Evolutionary conservation across 2,329 filamentous ascomycete genomes (phyloP), one percentile per base, ranked within the genome.

Genomic region (Paecilomyces variotii): DNA sequence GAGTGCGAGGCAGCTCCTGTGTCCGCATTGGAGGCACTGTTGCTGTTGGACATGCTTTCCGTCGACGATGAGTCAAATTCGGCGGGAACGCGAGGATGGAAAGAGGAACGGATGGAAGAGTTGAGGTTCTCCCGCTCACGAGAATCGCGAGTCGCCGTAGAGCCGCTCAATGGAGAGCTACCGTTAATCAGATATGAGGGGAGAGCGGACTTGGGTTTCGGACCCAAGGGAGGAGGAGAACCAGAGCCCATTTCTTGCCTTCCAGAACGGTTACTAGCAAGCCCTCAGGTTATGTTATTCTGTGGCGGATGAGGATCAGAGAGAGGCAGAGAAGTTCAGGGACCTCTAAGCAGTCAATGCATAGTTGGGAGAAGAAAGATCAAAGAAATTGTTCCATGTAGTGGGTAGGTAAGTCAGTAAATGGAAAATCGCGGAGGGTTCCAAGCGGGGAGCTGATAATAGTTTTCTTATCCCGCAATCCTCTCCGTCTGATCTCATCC

Each of bases 101-200:
- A 84, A 12, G 83, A 85, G 5, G 79, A 79, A 63, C 81, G 74
- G 60, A 87, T 87, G 26, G 84, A 82, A 19, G 82, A 78, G 64
- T 80, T 82, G 57, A 86, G 77, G 58, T 74, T 81, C 56, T 86
- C 82, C 32, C 83, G 75, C 66, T 86, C 84, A 64, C 79, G 76
- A 51, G 76, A 76, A 67, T 80, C 84, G 59, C 80, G 76, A 39
- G 74, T 74, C 60, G 78, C 74, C 14, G 76, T 75, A 10, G 77
- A 73, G 19, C 77, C 72, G 53, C 82, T 76, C 34, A 84, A 77
- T 53, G 82, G 79, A 56, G 77, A 80, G 59, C 76, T 74, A 56
- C 82, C 83, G 68, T 86, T 85, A 54, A 81, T 65, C 59, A 86
- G 73, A 70, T 85, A 79, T 55, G 81, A 77, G 28, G 84, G 83